Conservation (phyloP, 148 eudicot species). For the Chenopodium formosanum region DNA sequence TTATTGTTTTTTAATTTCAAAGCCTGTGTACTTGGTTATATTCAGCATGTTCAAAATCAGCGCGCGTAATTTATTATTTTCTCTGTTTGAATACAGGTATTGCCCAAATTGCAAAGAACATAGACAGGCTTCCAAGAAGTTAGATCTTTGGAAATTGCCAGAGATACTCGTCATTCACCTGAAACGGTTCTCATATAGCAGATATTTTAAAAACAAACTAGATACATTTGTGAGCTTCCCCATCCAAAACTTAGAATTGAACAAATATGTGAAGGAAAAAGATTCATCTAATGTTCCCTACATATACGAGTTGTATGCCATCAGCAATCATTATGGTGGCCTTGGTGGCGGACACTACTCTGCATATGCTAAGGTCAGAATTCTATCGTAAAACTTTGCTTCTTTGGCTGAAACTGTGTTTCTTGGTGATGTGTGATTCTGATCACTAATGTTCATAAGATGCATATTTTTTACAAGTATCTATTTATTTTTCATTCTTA, state of each 20-base stretch:
- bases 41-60: neutral
- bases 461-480: neutral
- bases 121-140: conserved; percentile 92
- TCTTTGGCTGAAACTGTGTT: neutral
- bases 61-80: conserved; percentile 8
- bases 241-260: conserved; percentile 70
- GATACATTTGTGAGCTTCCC: conserved; percentile 90
- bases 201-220: conserved; percentile 90
- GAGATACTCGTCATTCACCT: conserved; percentile 91
- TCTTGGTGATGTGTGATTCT: conserved; percentile 2
- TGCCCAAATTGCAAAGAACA: conserved; percentile 96
- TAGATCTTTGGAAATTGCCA: conserved; percentile 95
- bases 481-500: neutral
- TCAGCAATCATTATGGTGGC: conserved; percentile 99
- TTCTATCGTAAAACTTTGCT: neutral
- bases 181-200: conserved; percentile 89
- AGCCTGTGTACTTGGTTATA: neutral
- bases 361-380: conserved; percentile 85
- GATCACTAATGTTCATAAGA: neutral
- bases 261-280: conserved; percentile 66
- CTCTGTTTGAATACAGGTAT: conserved; percentile 61
- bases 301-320: conserved; percentile 82
- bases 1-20: neutral
- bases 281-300: conserved; percentile 44
- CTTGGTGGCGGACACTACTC: conserved; percentile 98